Evolutionary conservation across 768 basidiomycete species (phyloP), one percentile per base, ranked within the genome.

Genomic region (Leccinellum luteum): DNA sequence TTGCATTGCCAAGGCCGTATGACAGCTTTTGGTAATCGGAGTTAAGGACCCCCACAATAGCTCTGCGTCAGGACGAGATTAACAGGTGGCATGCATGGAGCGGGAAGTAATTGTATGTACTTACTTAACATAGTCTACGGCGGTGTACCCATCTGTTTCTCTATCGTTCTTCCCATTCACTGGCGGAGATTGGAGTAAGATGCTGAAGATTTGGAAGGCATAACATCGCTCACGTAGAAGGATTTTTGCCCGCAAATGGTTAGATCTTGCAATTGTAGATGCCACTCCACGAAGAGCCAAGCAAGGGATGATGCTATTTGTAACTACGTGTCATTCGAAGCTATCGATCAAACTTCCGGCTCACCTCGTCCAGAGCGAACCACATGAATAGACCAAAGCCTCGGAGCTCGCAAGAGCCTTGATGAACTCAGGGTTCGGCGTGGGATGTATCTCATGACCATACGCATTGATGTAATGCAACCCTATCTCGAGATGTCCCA

Each of bases 351-450:
- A 57, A 64, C 44, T 28, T 28, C 8, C 48, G 49, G 44, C 78
- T 51, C 53, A 87, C 92, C 90, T 93, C 14, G 94, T 98, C 92
- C 92, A 98, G 8, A 98, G 76, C 2, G 94, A 96, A 6, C 94
- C 94, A 67, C 94, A 94, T 3, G 92, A 94, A 69, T 96, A 97
- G 3, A 98, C 85, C 28, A 98, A 75, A 3, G 89, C 76, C 60
- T 90, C 83, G 55, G 81, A 81, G 30, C 78, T 74, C 4, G 74
- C 72, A 10, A 96, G 75, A 52, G 82, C 81, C 13, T 81, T 72
- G 51, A 98, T 67, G 66, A 87, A 92, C 44, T 90, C 90, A 2
- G 86, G 82, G 69, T 95, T 96, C 0, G 94, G 93, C 43, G 83
- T 78, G 17, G 94, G 94, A 66, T 90, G 86, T n/a, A 97, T 89